These are phyloP conservation scores for Nephelium lappaceum DNA, from an alignment of 345 rosid species.

Conservation along the genomic window DNA sequence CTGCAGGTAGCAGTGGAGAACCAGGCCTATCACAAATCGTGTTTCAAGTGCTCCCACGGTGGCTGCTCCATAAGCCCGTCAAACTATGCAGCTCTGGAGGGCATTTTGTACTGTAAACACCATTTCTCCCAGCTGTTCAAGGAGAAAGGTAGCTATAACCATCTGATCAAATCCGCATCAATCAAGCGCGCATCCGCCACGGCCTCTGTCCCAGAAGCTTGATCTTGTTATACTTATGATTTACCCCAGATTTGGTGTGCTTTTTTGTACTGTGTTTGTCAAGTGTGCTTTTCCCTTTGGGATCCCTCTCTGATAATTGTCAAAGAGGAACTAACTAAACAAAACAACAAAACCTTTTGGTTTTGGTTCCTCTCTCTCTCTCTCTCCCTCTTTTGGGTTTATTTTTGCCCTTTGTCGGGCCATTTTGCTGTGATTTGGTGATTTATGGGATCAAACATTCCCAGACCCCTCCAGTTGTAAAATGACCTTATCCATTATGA, in stretches of 20 bases:
- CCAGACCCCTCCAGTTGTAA: conserved; percentile 2
- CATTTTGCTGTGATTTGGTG: conserved; percentile 20
- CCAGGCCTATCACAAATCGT: conserved; percentile 85
- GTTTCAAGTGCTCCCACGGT: conserved; percentile 96
- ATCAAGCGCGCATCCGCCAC: conserved; percentile 75
- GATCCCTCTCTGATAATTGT: conserved; percentile 18
- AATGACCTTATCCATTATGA: not conserved
- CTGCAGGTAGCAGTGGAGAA: conserved; percentile 89
- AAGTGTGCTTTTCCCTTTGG: conserved; percentile 29
- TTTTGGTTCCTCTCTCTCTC: not conserved
- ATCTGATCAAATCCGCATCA: conserved; percentile 81
- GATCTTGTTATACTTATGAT: conserved; percentile 19
- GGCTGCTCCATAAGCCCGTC: conserved; percentile 96
- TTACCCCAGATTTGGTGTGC: conserved; percentile 1
- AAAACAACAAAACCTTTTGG: not conserved
- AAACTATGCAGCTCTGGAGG: conserved; percentile 96
- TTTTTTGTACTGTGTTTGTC: conserved; percentile 7
- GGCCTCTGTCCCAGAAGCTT: conserved; percentile 66
- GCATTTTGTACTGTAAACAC: conserved; percentile 90
- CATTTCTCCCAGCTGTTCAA: conserved; percentile 97
- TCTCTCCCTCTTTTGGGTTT: not conserved
- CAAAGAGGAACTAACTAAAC: conserved; percentile 10
- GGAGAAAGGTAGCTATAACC: conserved; percentile 98
- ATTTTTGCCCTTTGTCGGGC: not conserved
- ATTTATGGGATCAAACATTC: conserved; percentile 15